phyloP scores from a whole-genome alignment of 2,329 filamentous ascomycete genomes.

The Microsporum audouinii region DNA sequence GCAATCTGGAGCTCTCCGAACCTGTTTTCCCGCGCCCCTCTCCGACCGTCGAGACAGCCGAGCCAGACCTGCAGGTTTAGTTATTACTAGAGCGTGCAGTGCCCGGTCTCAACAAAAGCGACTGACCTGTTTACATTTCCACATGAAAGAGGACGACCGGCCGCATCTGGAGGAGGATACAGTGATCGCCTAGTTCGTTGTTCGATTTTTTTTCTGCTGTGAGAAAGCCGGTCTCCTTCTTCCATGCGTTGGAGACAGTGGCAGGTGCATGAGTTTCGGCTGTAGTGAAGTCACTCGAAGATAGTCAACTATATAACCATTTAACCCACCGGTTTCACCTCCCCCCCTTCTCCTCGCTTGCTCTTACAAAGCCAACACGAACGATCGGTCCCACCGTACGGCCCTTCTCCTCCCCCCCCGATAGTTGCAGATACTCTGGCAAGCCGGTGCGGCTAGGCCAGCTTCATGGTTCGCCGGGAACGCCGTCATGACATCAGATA shows the following conservation, averaged over 20 bases:
- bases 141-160: conserved; percentile 2
- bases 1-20: not conserved
- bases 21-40: not conserved
- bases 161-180: conserved; percentile 1
- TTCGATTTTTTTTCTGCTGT: not conserved
- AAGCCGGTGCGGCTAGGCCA: not conserved
- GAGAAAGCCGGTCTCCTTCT: not conserved
- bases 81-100: not conserved
- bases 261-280: not conserved
- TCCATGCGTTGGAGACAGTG: not conserved
- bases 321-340: not conserved
- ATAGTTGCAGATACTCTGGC: not conserved
- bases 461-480: not conserved
- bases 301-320: not conserved
- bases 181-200: not conserved
- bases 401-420: not conserved
- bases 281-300: not conserved
- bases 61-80: not conserved
- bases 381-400: not conserved
- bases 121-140: not conserved
- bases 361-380: not conserved
- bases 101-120: not conserved
- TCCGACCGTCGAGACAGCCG: not conserved
- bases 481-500: conserved; percentile 46
- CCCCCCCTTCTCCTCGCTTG: not conserved